Percentiles rank a stretch among this genome's conserved stretches.
Evolutionary conservation across 2,329 filamentous ascomycete genomes (phyloP).

Genomic region (Emmonsiellopsis sp.): DNA sequence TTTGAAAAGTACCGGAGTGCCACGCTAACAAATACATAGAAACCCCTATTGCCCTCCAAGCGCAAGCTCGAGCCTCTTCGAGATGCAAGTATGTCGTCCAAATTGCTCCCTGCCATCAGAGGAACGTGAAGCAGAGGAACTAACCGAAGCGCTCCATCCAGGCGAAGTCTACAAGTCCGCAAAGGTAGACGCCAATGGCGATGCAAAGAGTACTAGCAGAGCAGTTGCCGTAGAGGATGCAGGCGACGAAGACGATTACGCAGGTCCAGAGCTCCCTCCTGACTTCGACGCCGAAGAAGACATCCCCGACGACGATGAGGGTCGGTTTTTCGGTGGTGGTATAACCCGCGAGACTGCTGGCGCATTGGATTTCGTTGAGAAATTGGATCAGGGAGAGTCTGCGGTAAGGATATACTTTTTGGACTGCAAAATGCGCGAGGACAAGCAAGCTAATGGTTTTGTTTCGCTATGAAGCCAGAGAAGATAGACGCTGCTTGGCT

Average conservation of each 20-base stretch:
- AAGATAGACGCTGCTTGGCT: conserved; percentile 81
- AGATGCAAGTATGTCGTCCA: conserved; percentile 38
- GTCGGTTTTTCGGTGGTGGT: conserved; percentile 90
- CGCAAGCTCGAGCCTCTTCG: conserved; percentile 50
- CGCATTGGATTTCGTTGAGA: conserved; percentile 81
- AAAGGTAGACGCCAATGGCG: conserved; percentile 44
- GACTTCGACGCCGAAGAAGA: conserved; percentile 51
- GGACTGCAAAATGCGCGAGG: not conserved
- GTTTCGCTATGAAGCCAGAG: conserved; percentile 41
- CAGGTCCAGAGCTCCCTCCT: conserved; percentile 48
- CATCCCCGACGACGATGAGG: conserved; percentile 72
- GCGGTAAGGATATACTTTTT: conserved; percentile 25
- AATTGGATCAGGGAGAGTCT: conserved; percentile 47
- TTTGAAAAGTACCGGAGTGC: not conserved
- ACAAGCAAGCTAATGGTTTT: not conserved
- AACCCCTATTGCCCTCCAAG: conserved; percentile 44
- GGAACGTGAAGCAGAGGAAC: not conserved
- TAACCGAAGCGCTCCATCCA: conserved; percentile 12
- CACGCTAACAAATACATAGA: conserved; percentile 26
- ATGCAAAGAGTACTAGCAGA: conserved; percentile 40
- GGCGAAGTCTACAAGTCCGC: conserved; percentile 53
- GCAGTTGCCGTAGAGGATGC: conserved; percentile 41
- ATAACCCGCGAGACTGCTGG: conserved; percentile 72
- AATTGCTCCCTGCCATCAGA: not conserved
- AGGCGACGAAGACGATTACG: conserved; percentile 37